Percentiles rank a stretch among this genome's conserved stretches.
These are phyloP conservation scores for Colletotrichum nymphaeae DNA, from an alignment of 2,329 filamentous ascomycete genomes.

Conservation along the genomic window DNA sequence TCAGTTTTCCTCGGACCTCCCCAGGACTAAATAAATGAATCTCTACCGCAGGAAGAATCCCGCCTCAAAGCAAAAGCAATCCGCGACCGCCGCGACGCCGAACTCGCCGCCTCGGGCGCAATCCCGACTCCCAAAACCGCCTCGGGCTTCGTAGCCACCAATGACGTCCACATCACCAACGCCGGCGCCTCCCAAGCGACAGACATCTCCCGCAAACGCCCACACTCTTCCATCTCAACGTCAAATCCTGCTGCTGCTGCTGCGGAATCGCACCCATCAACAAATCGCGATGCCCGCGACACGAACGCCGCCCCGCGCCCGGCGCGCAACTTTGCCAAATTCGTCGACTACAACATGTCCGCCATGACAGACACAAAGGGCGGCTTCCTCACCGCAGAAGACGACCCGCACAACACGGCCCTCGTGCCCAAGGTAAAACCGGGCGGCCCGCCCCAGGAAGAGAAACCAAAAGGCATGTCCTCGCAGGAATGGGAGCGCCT, in stretches of 20 bases:
- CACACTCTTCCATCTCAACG: slow-evolving; percentile 71
- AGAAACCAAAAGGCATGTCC: slow-evolving; percentile 89
- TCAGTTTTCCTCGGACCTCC: background rate
- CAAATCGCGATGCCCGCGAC: slow-evolving; percentile 75
- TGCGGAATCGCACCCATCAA: slow-evolving; percentile 58
- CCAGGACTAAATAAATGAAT: slow-evolving; percentile 11
- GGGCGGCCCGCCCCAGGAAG: slow-evolving; percentile 56
- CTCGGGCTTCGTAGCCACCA: slow-evolving; percentile 78
- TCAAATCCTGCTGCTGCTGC: background rate
- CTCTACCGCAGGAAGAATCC: slow-evolving; percentile 77
- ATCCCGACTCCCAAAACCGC: slow-evolving; percentile 61
- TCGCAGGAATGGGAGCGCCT: slow-evolving; percentile 90
- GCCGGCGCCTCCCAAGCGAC: slow-evolving; percentile 41
- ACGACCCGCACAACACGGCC: slow-evolving; percentile 90
- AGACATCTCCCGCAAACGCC: slow-evolving; percentile 74
- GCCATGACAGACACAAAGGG: slow-evolving; percentile 99
- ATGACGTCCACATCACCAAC: slow-evolving; percentile 67
- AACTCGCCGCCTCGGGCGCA: slow-evolving; percentile 59
- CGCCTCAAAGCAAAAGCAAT: slow-evolving; percentile 90
- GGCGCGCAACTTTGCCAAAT: slow-evolving; percentile 90
- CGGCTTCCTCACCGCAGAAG: slow-evolving; percentile 89
- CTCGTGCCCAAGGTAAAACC: slow-evolving; percentile 60
- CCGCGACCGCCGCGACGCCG: slow-evolving; percentile 77
- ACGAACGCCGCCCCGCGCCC: slow-evolving; percentile 71
- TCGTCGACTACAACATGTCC: slow-evolving; percentile 97